Evolutionary conservation across 1,284 basidiomycete species (phyloP), one percentile per base, ranked within the genome.

Genomic region (Fomitopsis schrenkii): DNA sequence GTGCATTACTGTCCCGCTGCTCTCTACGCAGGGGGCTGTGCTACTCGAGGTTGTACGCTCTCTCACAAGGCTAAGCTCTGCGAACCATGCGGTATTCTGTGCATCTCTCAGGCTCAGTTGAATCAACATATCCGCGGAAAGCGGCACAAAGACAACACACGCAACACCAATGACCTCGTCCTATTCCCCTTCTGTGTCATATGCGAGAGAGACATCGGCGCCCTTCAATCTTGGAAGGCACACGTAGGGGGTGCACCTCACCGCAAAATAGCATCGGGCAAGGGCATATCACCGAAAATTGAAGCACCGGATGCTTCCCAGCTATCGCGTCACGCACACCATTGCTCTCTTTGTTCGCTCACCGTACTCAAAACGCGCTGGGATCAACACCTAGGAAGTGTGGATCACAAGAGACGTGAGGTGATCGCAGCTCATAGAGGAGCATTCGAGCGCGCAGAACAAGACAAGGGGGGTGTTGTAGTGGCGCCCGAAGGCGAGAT

Each of bases 401-500:
- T 36, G 5, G 44, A 33, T 0, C 66, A 67, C 48, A 50, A 48
- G 9, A 52, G 41, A n/a, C 40, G 28, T 5, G 59, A 66, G 33
- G 53, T 40, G 0, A 63, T 65, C 44, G 61, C 64, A 4, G 62
- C 63, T 12, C 67, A 66, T 57, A 64, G 63, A 33, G 63, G 69
- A 2, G 62, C 62, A 1, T 66, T 68, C 35, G 71, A 68, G 66
- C 72, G 56, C 36, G 69, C 68, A 2, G 60, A 66, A 30, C 61
- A 62, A 8, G 67, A 72, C 59, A 68, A 67, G 56, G 59, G 67
- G 40, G 70, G 70, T 5, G 59, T 72, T 2, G 45, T n/a, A 3
- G 66, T 72, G 3, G 67, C 67, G 2, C 62, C 63, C 42, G 50
- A 61, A 1, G 69, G 70, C 28, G 70, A 66, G 28, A 62, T 77